These are phyloP conservation scores for Xerocomus cyaneibrunnescens DNA, from an alignment of 1,284 basidiomycete genomes.

Conservation along the genomic window DNA sequence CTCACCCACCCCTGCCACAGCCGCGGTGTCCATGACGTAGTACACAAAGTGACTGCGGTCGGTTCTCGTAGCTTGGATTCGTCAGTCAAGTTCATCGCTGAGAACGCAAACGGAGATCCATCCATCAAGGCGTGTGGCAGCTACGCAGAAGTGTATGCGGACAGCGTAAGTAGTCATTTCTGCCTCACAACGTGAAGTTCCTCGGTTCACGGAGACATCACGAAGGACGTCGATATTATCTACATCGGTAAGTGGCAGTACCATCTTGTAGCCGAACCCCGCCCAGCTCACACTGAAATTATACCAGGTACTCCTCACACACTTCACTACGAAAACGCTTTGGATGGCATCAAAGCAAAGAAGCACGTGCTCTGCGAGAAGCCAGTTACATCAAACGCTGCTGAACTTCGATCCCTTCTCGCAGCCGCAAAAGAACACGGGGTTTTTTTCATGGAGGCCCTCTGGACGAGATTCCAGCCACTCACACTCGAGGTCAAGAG, in stretches of 20 bases:
- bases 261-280: conserved; percentile 3
- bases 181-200: background rate
- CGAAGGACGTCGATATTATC: conserved; percentile 72
- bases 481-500: conserved; percentile 64
- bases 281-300: conserved; percentile 7
- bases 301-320: conserved; percentile 80
- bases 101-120: conserved; percentile 47
- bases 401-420: conserved; percentile 67
- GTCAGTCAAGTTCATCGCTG: conserved; percentile 71
- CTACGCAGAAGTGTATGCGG: conserved; percentile 76
- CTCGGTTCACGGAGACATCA: conserved; percentile 9
- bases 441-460: conserved; percentile 88
- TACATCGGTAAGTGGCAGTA: conserved; percentile 63
- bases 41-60: conserved; percentile 76
- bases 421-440: conserved; percentile 72
- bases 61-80: conserved; percentile 74
- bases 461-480: conserved; percentile 82
- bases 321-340: conserved; percentile 77
- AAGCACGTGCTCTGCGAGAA: conserved; percentile 92
- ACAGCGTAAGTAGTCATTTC: conserved; percentile 48
- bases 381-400: conserved; percentile 64
- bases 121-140: conserved; percentile 70
- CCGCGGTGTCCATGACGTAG: conserved; percentile 69
- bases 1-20: conserved; percentile 37
- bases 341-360: conserved; percentile 73